These are phyloP conservation scores for Pueraria montana DNA, from an alignment of 306 rosid genomes.

Conservation along the genomic window DNA sequence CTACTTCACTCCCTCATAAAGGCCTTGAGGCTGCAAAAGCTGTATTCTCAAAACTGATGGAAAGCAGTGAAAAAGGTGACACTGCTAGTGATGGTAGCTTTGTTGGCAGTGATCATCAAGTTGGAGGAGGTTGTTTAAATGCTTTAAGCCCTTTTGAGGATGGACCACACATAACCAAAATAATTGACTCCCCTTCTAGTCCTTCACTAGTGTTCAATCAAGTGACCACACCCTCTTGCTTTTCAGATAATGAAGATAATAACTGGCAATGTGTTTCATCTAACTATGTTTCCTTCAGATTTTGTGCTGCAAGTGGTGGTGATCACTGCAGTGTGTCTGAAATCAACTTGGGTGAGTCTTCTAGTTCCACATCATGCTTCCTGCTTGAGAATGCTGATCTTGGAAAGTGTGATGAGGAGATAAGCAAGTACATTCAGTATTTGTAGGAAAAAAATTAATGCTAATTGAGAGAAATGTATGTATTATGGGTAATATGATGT, in stretches of 20 bases:
- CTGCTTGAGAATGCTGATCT: not conserved
- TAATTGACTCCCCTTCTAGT: not conserved
- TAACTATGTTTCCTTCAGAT: slow-evolving; percentile 4
- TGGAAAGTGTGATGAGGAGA: slow-evolving; percentile 36
- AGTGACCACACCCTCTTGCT: slow-evolving; percentile 15
- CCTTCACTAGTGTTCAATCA: slow-evolving; percentile 8
- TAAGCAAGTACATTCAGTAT: slow-evolving; percentile 19
- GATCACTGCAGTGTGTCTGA: slow-evolving; percentile 17
- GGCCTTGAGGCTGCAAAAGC: slow-evolving; percentile 34
- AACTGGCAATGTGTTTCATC: slow-evolving; percentile 36
- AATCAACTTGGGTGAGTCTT: slow-evolving; percentile 33
- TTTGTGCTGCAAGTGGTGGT: not conserved
- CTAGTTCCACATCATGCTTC: slow-evolving; percentile 11
- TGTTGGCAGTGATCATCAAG: slow-evolving; percentile 14
- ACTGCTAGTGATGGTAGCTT: slow-evolving; percentile 1
- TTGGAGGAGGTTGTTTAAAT: not conserved
- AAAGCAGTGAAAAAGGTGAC: slow-evolving; percentile 6
- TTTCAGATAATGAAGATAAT: slow-evolving; percentile 35
- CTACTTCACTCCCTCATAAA: slow-evolving; percentile 28
- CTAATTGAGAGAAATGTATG: not conserved
- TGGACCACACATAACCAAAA: not conserved
- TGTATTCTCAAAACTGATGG: not conserved
- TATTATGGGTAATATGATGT: not conserved
- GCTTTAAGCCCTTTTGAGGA: slow-evolving; percentile 9
- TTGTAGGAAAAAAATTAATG: not conserved